Conservation (phyloP, 2,329 filamentous ascomycete genomes). For the Fusarium decemcellulare region DNA sequence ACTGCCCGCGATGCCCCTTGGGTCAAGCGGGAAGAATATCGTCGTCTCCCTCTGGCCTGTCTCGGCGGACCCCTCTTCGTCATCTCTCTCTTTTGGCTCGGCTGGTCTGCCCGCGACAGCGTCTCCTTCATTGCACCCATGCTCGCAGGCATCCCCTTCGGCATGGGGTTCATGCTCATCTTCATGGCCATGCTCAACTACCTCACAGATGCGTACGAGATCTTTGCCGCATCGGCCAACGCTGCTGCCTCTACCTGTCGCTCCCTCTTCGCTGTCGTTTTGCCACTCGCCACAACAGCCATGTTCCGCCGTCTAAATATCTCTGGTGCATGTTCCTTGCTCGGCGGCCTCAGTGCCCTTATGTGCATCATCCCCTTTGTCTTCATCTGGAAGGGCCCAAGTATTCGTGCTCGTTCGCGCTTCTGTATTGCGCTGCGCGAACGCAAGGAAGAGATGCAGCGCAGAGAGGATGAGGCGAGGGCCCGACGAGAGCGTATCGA, state of each 20-base stretch:
- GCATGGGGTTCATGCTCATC: constrained; percentile 72
- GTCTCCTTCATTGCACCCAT: constrained; percentile 70
- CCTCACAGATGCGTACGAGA: constrained; percentile 76
- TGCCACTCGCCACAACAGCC: constrained; percentile 68
- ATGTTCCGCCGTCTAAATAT: constrained; percentile 66
- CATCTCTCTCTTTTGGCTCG: constrained; percentile 72
- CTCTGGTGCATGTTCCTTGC: constrained; percentile 65
- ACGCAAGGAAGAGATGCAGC: constrained; percentile 63
- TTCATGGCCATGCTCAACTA: constrained; percentile 77
- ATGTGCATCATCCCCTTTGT: constrained; percentile 67
- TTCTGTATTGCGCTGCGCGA: constrained; percentile 74
- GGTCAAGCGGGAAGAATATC: constrained; percentile 74
- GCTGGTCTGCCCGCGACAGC: constrained; percentile 66
- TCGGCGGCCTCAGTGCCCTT: constrained; percentile 64
- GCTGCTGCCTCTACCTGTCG: constrained; percentile 90
- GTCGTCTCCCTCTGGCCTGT: constrained; percentile 79
- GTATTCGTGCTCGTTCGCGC: constrained; percentile 68
- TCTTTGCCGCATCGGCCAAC: constrained; percentile 80
- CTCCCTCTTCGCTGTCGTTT: constrained; percentile 89
- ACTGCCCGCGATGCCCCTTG: constrained; percentile 66
- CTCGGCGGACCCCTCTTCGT: constrained; percentile 76
- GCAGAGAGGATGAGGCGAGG: constrained; percentile 54
- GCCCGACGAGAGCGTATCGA: constrained; percentile 48
- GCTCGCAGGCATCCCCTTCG: constrained; percentile 73
- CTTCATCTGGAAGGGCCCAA: constrained; percentile 68